Evolutionary conservation across 371 early-diverging fungal species (phyloP).

Genomic region (Saksenaea oblongispora): DNA sequence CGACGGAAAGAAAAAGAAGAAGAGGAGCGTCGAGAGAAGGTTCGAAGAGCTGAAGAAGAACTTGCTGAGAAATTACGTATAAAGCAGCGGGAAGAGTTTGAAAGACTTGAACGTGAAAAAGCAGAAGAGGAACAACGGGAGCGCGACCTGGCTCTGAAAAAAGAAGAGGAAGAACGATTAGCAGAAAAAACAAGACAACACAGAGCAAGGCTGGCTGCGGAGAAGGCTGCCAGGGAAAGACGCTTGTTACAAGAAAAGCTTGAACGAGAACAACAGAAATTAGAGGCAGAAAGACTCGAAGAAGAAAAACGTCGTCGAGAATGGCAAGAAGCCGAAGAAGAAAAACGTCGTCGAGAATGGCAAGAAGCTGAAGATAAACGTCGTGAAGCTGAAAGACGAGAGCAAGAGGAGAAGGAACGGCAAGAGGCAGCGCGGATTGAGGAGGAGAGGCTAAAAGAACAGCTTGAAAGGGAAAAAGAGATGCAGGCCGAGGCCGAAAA

Average conservation of each 20-base stretch:
- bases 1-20: constrained; percentile 29
- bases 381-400: constrained; percentile 11
- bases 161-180: constrained; percentile 30
- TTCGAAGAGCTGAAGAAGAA: constrained; percentile 19
- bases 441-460: constrained; percentile 4
- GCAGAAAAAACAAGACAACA: constrained; percentile 35
- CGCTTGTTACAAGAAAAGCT: constrained; percentile 29
- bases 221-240: constrained; percentile 47
- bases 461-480: constrained; percentile 9
- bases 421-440: constrained; percentile 5
- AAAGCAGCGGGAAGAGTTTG: constrained; percentile 11
- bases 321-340: constrained; percentile 38
- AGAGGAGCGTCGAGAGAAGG: constrained; percentile 16
- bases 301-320: constrained; percentile 31
- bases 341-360: too few relatives aligned
- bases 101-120: constrained; percentile 17
- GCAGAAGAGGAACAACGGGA: constrained; percentile 22
- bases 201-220: constrained; percentile 35
- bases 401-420: constrained; percentile 15
- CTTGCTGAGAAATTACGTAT: constrained; percentile 14
- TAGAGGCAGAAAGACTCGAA: constrained; percentile 29
- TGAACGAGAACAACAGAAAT: constrained; percentile 30
- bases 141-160: constrained; percentile 19
- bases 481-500: background rate
- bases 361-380: constrained; percentile 24